Base-by-base conservation (phyloP, 2,329 filamentous ascomycete species). In the Ophiostoma montium region DNA sequence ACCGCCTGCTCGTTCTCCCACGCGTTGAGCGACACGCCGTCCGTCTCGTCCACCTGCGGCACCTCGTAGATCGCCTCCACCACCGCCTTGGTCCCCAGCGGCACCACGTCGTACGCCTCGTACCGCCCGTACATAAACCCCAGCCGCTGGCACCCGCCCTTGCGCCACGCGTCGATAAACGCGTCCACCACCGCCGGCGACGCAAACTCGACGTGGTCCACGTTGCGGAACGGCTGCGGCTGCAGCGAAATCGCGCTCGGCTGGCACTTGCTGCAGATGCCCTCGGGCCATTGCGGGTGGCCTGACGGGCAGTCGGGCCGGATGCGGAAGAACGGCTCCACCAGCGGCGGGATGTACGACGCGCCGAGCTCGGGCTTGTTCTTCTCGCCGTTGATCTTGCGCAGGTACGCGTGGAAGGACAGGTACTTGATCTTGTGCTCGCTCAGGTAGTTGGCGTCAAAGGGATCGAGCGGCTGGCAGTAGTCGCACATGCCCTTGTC, bases 381-480 rank as follows among this genome's bases (percentile, higher is more conserved):
- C 55, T 94, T 96, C 13, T 87, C 84, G 13, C 88, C 82, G 67
- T 98, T 98, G 65, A 95, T 82, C 65, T 98, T 98, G 56, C 89
- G 81, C 42, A 98, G 74, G 63, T 96, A 82, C 5, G 89, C 85
- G 65, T 98, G 92, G 67, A 96, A 95, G 0, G 92, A 96, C 27
- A 92, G 74, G 65, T 98, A 94, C 65, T 98, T 98, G 74, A 98
- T 95, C 74, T 95, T 95, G 72, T 90, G 94, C 58, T 98, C 90
- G 30, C 79, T 78, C 16, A 98, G 75, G 59, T 95, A 95, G 50
- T 80, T 80, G n/a, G 83, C 65, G 60, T 94, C 82, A 65, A 94
- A 98, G 1, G 92, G 92, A 61, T 98, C 92, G 46, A 96, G 69
- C 0, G 94, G 94, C 78, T 94, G 94, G 69, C 92, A 98, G 67